Evolutionary conservation across 1,139 yeast genomes (phyloP), one percentile per base, ranked within the genome.

Genomic region (Pichia sp.): DNA sequence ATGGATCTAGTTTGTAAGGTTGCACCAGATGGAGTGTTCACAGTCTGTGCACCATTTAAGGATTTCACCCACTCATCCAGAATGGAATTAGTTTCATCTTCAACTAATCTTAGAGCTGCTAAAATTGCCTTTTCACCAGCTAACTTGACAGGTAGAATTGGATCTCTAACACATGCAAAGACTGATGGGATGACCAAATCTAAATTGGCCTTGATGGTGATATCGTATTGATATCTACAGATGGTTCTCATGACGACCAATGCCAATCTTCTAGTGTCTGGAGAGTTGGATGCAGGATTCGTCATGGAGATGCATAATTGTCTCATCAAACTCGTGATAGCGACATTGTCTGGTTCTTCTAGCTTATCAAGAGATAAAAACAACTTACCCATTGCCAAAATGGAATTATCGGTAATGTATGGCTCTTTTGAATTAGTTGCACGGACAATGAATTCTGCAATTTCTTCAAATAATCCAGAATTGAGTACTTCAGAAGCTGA

Each of bases 101-200:
- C 87, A 20, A 85, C 78, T 46, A 88, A 64, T 38, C 72, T 67
- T 57, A 87, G 79, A 16, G 86, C 59, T 2, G 87, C 75, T 50
- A 88, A 60, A 57, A 72, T 88, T 1, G 95, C 88, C 64, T 86
- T 86, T 58, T 91, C 98, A 5, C 96, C 95, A 1, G 97, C 96
- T 45, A 91, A 69, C 53, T 87, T 87, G 49, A 91, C 81, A 4
- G 98, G 97, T 51, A 91, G 85, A 32, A 84, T 66, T 13, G 78
- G 70, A 51, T 88, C 96, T 48, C 98, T 72, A 30, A 91, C 82
- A 56, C 94, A 80, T 0, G 79, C 66, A 56, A 91, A 91, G 3
- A 87, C 77, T 17, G 85, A 69, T 13, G 94, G 85, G 8, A 73
- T 86, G 37, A 91, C 50, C 2, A 63, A 41, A 48, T 78, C 77